These are phyloP conservation scores for Beauveria medogensis DNA, from an alignment of 2,329 filamentous ascomycete species.

Conservation along the genomic window DNA sequence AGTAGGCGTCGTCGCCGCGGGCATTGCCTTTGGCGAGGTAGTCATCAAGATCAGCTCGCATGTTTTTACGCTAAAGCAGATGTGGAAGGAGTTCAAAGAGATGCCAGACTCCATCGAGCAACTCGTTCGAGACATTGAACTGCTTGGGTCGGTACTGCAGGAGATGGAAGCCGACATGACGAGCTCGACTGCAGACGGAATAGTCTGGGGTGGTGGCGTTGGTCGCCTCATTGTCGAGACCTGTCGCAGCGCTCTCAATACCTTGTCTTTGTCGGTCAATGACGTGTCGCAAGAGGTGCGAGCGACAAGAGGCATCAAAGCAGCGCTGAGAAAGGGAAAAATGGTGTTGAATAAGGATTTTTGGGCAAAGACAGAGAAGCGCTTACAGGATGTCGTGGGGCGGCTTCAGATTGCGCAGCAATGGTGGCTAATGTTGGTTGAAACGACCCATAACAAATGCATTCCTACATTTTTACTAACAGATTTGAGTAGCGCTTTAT, in stretches of 20 bases:
- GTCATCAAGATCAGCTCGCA: neutral
- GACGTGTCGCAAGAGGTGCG: neutral
- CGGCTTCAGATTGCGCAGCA: neutral
- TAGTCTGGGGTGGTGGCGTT: neutral
- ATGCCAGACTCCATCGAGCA: neutral
- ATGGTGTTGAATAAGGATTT: neutral
- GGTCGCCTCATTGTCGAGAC: neutral
- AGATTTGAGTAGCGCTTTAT: neutral
- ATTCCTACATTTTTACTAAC: neutral
- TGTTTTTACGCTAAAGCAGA: neutral
- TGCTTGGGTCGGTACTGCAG: neutral
- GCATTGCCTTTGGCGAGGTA: neutral
- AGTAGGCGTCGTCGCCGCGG: neutral
- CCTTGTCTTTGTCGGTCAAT: neutral
- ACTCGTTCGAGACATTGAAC: neutral
- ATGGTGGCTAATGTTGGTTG: neutral
- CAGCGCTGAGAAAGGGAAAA: neutral
- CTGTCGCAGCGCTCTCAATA: neutral
- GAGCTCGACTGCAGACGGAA: neutral
- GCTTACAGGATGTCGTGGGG: neutral
- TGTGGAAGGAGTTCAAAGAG: neutral
- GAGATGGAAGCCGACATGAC: neutral
- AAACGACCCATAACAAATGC: neutral
- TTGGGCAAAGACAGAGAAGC: neutral
- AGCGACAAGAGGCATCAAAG: neutral